A percentile compares a stretch with the other conserved stretches of the same genome.
phyloP scores from a whole-genome alignment of 2,329 filamentous ascomycete genomes.

The Hymenoscyphus fructigenus region DNA sequence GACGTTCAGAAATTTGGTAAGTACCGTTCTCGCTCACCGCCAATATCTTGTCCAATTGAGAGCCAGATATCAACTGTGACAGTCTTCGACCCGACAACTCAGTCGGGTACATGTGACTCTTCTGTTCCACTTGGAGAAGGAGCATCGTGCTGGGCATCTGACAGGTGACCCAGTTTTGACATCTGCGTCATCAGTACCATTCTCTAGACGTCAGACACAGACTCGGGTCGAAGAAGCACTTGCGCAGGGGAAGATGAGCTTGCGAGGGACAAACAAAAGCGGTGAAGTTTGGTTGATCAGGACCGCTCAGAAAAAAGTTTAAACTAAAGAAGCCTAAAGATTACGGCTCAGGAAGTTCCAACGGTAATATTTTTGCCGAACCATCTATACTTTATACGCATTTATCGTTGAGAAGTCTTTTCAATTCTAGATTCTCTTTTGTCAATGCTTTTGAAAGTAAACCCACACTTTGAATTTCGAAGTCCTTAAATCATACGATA shows the following conservation, averaged over 20 bases:
- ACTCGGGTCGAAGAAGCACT: not conserved
- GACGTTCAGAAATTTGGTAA: not conserved
- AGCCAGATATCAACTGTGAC: not conserved
- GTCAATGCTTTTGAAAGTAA: too few relatives aligned
- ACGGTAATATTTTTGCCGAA: too few relatives aligned
- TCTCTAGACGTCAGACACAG: not conserved
- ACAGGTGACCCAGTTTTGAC: not conserved
- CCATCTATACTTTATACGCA: too few relatives aligned
- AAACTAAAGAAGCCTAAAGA: not conserved
- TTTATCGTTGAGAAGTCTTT: too few relatives aligned
- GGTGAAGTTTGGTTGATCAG: not conserved
- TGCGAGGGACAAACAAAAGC: not conserved
- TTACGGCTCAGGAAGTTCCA: too few relatives aligned
- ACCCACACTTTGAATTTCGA: too few relatives aligned
- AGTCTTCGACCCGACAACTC: not conserved
- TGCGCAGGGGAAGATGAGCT: not conserved
- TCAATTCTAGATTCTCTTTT: too few relatives aligned
- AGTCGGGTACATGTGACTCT: not conserved
- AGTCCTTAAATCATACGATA: too few relatives aligned
- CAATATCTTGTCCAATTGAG: not conserved
- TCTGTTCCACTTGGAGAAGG: constrained; percentile 1
- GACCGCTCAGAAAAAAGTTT: not conserved
- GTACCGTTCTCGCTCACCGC: not conserved
- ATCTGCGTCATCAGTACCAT: constrained; percentile 1
- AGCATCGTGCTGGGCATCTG: not conserved